Base-by-base conservation (phyloP, 2,329 filamentous ascomycete genomes). In the Stagonosporopsis vannaccii region DNA sequence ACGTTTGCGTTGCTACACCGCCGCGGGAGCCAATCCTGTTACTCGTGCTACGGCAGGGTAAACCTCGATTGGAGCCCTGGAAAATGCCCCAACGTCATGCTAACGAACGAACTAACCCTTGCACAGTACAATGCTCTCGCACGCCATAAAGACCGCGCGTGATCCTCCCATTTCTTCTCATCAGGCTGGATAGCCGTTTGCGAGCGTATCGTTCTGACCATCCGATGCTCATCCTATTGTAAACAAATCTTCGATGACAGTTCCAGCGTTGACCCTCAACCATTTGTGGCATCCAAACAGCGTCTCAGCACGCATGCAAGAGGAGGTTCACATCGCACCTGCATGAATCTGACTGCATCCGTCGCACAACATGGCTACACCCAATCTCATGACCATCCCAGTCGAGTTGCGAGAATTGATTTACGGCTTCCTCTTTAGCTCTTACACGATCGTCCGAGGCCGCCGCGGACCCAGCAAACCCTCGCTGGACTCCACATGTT, bases 381-480 rank as follows among this genome's bases (percentile, higher is more conserved):
- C 72, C 37, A 62, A 55, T n/a, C 58, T 75, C n/a, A 57, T 76
- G 7, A 60, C 66, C 2, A 56, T 76, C 13, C 73, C 73, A 0
- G 52, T 68, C 2, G 73, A 76, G 58, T 55, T 76, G 7, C 65
- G 73, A 26, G 69, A 74, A 43, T 47, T 73, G 25, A 73, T 76
- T 40, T 76, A 75, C 46, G 61, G 58, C n/a, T 62, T 71, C 28
- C 61, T 76, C 32, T 76, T 74, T 55, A 64, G 62, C 32, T 63
- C 66, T 33, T 68, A 65, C 47, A 71, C 63, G 6, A 66, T 75
- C 20, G 58, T 49, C 13, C 73, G 70, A 36, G 72, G 72, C 22
- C 70, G 70, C 55, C 61, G 59, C 23, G 58, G 64, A 25, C 54
- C 60, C 32, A 57, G 40, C 32, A 49, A 49, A 15, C 17, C 51